Percentiles rank a stretch among this genome's conserved stretches.
phyloP scores from a whole-genome alignment of 2,329 filamentous ascomycete genomes.

The Colletotrichum sp. region DNA sequence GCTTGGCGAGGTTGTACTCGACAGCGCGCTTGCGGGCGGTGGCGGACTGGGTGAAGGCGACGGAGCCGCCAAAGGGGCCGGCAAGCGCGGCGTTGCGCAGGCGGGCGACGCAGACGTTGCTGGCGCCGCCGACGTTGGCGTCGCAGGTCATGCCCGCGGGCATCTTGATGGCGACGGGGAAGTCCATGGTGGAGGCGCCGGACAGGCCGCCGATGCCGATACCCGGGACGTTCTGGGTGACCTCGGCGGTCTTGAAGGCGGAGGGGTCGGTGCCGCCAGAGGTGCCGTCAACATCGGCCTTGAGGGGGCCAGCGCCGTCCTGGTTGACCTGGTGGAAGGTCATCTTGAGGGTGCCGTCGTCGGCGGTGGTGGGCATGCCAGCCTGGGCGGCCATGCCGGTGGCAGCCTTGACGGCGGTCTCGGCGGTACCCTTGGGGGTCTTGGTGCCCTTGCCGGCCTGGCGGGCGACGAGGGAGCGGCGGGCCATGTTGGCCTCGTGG shows the following conservation, averaged over 20 bases:
- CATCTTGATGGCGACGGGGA: slow-evolving; percentile 69
- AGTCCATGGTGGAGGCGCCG: slow-evolving; percentile 64
- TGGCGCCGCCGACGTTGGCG: slow-evolving; percentile 60
- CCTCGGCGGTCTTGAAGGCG: slow-evolving; percentile 64
- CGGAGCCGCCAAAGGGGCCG: slow-evolving; percentile 71
- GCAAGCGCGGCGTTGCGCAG: slow-evolving; percentile 66
- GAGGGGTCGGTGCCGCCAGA: slow-evolving; percentile 65
- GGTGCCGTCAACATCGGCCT: slow-evolving; percentile 63
- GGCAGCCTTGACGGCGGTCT: slow-evolving; percentile 58
- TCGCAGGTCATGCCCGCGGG: slow-evolving; percentile 70
- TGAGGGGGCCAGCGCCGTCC: slow-evolving; percentile 69
- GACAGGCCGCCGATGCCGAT: slow-evolving; percentile 61
- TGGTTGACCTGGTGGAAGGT: slow-evolving; percentile 75
- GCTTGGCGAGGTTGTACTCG: slow-evolving; percentile 50
- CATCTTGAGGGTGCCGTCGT: slow-evolving; percentile 70
- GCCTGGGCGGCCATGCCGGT: slow-evolving; percentile 68
- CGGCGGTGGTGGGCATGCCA: slow-evolving; percentile 69
- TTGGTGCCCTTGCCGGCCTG: slow-evolving; percentile 20
- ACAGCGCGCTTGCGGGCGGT: slow-evolving; percentile 67
- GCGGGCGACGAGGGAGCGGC: slow-evolving; percentile 13
- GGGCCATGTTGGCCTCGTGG: slow-evolving; percentile 45
- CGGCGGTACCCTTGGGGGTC: slow-evolving; percentile 35
- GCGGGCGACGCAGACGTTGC: slow-evolving; percentile 69
- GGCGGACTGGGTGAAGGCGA: slow-evolving; percentile 66
- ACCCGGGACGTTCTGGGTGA: slow-evolving; percentile 67